These are phyloP conservation scores for Teratosphaeriaceae sp. DNA, from an alignment of 2,329 filamentous ascomycete genomes.

Conservation along the genomic window DNA sequence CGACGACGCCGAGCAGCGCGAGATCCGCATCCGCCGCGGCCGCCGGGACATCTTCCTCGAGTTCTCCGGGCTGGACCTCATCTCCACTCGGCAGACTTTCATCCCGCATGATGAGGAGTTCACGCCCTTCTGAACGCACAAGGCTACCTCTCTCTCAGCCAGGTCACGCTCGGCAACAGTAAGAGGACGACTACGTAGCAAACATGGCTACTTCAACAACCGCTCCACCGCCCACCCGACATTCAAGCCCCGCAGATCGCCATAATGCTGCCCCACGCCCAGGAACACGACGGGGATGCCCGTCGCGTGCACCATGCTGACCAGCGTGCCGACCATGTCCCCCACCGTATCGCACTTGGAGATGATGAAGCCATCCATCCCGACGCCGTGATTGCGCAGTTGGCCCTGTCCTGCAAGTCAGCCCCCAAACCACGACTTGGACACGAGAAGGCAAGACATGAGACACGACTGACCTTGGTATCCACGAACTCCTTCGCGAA, in stretches of 20 bases:
- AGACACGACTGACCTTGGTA: slow-evolving; percentile 22
- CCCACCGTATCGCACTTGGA: slow-evolving; percentile 98
- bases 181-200: too few relatives aligned
- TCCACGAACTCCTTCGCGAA: slow-evolving; percentile 79
- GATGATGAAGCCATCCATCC: slow-evolving; percentile 94
- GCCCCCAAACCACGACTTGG: too few relatives aligned
- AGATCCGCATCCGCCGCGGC: not conserved
- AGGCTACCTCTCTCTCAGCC: too few relatives aligned
- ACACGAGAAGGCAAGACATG: too few relatives aligned
- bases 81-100: not conserved
- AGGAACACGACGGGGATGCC: slow-evolving; percentile 91
- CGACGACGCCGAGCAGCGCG: not conserved
- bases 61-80: not conserved
- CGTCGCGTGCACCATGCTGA: slow-evolving; percentile 95
- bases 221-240: slow-evolving; percentile 57
- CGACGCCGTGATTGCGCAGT: slow-evolving; percentile 51
- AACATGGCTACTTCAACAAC: slow-evolving; percentile 45
- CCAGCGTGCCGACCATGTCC: slow-evolving; percentile 95
- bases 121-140: too few relatives aligned
- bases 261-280: slow-evolving; percentile 64
- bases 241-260: slow-evolving; percentile 57
- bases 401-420: slow-evolving; percentile 21
- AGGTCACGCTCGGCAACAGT: not conserved
- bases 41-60: not conserved
- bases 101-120: not conserved